Conservation (phyloP, 2,329 filamentous ascomycete genomes). For the Diaporthe batatas region DNA sequence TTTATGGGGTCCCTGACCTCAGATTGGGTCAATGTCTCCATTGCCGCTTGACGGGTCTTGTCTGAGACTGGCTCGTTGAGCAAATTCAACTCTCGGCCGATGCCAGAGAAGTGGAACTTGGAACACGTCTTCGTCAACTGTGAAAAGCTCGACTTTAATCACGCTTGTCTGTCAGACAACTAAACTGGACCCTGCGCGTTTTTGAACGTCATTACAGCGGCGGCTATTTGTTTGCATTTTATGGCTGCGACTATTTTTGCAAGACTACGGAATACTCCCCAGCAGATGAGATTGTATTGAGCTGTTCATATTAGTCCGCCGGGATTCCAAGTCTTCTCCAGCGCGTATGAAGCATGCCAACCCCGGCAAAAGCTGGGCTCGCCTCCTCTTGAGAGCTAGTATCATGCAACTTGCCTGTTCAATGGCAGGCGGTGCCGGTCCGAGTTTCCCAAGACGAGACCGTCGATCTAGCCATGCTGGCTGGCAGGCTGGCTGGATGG, state of each 20-base stretch:
- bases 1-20: conserved; percentile 14
- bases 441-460: neutral
- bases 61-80: conserved; percentile 34
- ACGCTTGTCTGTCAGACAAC: neutral
- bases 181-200: conserved; percentile 4
- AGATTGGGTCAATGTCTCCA: conserved; percentile 27
- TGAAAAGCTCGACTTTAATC: conserved; percentile 17
- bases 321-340: neutral
- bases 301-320: conserved; percentile 1
- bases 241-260: conserved; percentile 1
- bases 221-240: neutral
- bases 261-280: neutral
- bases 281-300: conserved; percentile 15
- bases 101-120: conserved; percentile 34
- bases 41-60: conserved; percentile 15
- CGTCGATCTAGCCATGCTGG: neutral
- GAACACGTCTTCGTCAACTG: conserved; percentile 13
- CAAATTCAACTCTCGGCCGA: conserved; percentile 32
- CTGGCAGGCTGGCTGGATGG: neutral
- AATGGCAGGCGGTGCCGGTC: neutral
- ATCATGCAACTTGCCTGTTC: neutral
- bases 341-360: conserved; percentile 27
- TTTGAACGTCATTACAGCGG: neutral
- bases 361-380: neutral
- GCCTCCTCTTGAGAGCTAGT: neutral